phyloP scores from a whole-genome alignment of 2,329 filamentous ascomycete species.

The Neonectria neomacrospora region DNA sequence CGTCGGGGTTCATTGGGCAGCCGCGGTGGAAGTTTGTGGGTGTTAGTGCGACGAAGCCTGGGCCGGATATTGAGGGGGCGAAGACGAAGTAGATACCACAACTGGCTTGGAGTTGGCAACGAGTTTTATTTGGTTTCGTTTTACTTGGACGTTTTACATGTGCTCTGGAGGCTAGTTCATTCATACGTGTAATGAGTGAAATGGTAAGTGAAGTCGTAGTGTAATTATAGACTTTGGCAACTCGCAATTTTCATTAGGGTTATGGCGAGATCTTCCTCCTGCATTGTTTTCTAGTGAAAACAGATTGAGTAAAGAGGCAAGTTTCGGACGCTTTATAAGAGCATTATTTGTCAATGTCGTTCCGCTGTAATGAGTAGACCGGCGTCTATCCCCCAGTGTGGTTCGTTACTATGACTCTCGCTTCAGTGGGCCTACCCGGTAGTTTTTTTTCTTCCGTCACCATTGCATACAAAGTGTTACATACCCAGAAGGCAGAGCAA shows the following conservation, averaged over 20 bases:
- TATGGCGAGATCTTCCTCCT: background rate
- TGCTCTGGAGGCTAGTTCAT: too few relatives aligned
- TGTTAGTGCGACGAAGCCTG: slow-evolving; percentile 29
- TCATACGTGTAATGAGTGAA: too few relatives aligned
- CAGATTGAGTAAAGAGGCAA: too few relatives aligned
- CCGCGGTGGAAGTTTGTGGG: slow-evolving; percentile 32
- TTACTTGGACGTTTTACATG: background rate
- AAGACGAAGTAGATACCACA: slow-evolving; percentile 8
- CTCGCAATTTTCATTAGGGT: background rate
- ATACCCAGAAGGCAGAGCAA: too few relatives aligned
- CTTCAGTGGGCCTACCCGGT: background rate
- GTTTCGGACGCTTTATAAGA: background rate
- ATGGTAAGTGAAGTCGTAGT: too few relatives aligned
- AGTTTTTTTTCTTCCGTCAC: background rate
- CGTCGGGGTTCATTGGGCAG: slow-evolving; percentile 24
- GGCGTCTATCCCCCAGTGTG: too few relatives aligned
- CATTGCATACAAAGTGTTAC: background rate
- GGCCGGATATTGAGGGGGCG: slow-evolving; percentile 10
- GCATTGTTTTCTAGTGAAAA: too few relatives aligned
- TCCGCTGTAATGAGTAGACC: background rate
- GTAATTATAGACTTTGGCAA: too few relatives aligned
- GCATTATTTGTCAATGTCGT: background rate
- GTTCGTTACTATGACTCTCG: background rate
- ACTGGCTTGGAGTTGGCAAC: background rate
- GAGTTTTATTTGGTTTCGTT: too few relatives aligned